phyloP scores from a whole-genome alignment of 2,329 filamentous ascomycete genomes.

The Corinectria fuckeliana region DNA sequence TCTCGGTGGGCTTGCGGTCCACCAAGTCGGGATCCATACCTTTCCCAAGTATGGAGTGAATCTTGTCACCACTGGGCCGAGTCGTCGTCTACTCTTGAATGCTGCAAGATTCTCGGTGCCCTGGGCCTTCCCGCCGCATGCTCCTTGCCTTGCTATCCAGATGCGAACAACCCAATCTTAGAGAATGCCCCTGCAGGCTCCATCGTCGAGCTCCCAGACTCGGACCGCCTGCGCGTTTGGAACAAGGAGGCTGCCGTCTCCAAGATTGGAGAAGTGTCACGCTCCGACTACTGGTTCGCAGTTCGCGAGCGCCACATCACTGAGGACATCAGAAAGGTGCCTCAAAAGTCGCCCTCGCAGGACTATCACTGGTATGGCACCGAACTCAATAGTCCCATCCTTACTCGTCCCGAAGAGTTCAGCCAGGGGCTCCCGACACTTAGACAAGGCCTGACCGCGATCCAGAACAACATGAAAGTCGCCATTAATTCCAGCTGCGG shows the following conservation, averaged over 20 bases:
- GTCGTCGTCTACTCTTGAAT: conserved; percentile 20
- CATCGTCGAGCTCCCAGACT: conserved; percentile 19
- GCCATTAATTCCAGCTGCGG: conserved; percentile 37
- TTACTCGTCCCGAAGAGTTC: conserved; percentile 28
- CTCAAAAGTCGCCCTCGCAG: conserved; percentile 22
- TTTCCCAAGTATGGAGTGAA: too few relatives aligned
- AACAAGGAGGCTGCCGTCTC: conserved; percentile 8
- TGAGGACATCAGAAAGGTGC: conserved; percentile 21
- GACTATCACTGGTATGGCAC: conserved; percentile 34
- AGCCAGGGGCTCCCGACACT: conserved; percentile 29
- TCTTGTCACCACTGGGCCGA: background rate
- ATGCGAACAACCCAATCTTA: conserved; percentile 10
- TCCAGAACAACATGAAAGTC: conserved; percentile 28
- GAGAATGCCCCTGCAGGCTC: conserved; percentile 8
- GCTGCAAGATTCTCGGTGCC: conserved; percentile 30
- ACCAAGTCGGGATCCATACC: conserved; percentile 6
- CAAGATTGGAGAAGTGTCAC: background rate
- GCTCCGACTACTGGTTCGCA: conserved; percentile 30
- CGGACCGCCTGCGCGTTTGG: conserved; percentile 28
- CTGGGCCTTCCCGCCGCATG: conserved; percentile 31
- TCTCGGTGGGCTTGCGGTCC: conserved; percentile 24
- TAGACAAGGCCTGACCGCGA: conserved; percentile 20
- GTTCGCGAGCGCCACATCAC: conserved; percentile 33
- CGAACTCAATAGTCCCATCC: conserved; percentile 38
- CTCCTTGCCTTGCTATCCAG: background rate